These are phyloP conservation scores for Acanthamoeba lenticulata DNA, from an alignment of 208 protist genomes.

Conservation along the genomic window DNA sequence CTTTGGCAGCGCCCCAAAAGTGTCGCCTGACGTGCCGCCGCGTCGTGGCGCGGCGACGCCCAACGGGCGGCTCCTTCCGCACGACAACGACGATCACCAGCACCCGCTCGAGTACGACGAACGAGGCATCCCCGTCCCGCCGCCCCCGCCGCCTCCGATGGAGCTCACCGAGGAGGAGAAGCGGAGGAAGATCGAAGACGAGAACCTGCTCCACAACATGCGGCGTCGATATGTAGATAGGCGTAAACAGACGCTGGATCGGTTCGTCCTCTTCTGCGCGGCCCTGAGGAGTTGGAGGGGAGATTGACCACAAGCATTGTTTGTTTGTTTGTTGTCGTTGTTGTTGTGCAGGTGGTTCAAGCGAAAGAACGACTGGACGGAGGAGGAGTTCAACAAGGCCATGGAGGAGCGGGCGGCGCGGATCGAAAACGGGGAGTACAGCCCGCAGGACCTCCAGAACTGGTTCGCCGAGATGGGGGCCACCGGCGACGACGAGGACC, in stretches of 20 bases:
- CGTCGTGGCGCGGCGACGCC: too few relatives aligned
- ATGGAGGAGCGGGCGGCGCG: not conserved
- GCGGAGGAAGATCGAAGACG: not conserved
- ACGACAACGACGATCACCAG: not conserved
- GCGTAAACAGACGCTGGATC: not conserved
- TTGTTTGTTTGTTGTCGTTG: not conserved
- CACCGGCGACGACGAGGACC: not conserved
- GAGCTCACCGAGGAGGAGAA: conserved; percentile 6
- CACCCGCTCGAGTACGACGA: not conserved
- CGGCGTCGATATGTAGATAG: not conserved
- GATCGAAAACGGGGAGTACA: conserved; percentile 39
- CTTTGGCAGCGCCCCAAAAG: not conserved
- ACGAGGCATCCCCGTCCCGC: not conserved
- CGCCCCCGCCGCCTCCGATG: not conserved
- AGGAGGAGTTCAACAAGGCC: conserved; percentile 5
- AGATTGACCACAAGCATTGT: not conserved
- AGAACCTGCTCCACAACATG: not conserved
- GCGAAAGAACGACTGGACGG: not conserved
- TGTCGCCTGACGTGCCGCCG: not conserved
- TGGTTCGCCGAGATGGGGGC: conserved; percentile 20
- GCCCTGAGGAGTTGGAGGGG: not conserved
- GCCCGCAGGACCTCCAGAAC: not conserved
- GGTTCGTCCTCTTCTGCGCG: not conserved
- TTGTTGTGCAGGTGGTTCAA: not conserved
- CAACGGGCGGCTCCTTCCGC: not conserved